Base-by-base conservation (phyloP, 805 yeast genomes). In the Blastobotrys robertii region DNA sequence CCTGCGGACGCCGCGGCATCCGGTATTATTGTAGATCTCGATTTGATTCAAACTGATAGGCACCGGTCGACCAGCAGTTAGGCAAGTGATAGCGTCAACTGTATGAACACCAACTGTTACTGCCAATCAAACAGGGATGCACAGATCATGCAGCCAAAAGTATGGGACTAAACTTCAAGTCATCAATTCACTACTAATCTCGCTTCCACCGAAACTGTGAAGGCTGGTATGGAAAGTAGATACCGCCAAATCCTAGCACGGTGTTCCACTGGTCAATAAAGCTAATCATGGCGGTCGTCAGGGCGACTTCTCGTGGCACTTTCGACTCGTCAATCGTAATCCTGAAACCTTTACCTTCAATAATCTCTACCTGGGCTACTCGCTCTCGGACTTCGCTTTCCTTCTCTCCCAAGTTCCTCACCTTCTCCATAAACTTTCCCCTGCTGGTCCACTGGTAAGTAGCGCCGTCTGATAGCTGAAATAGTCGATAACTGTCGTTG, bases 261-360 rank as follows among this genome's bases (percentile, higher is more conserved):
- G 83, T 77, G 53, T 75, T 78, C 84, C 84, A 79, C 45, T 77
- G 83, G 53, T 79, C 84, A 44, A 79, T 70, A 54, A 65, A 73
- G 35, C 81, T 74, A 45, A 77, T 73, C 46, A 79, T 59, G 3
- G 82, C 83, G 7, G 79, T 70, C 11, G 77, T 62, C 13, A 78
- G 56, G 1, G 81, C 84, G 61, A 78, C 51, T 49, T 76, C 82
- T 38, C 72, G 61, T n/a, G 74, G 68, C 30, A 78, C 71, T 53
- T 75, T 70, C 28, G 70, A 42, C 51, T 73, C 78, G 55, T 78
- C 81, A 33, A 77, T 65, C 44, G 59, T 60, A 38, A 79, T 55
- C 38, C 74, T 75, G 60, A 79, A 78, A 4, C 82, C 82, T 30
- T 67, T 60, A 19, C 51, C 51, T 6, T 76, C 79, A 29, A 74